A percentile compares a stretch with the other conserved stretches of the same genome.
Evolutionary conservation across 768 basidiomycete genomes (phyloP).

Genomic region (Sarcomyxa edulis): DNA sequence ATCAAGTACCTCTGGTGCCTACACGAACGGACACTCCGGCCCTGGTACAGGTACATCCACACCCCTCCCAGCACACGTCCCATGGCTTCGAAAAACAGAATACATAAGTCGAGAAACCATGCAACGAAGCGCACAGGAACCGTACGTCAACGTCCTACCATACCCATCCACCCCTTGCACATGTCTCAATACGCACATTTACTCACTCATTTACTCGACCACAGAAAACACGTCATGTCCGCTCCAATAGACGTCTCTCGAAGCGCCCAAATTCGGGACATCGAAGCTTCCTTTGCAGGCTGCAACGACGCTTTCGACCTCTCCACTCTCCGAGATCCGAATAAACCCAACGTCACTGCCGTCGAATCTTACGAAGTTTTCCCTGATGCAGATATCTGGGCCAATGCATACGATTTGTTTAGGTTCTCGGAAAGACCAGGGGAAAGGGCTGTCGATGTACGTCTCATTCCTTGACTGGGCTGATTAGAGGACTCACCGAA

Average conservation of each 20-base stretch:
- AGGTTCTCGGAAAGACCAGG: slow-evolving; percentile 82
- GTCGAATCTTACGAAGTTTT: slow-evolving; percentile 79
- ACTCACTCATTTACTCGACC: no score
- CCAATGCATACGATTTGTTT: slow-evolving; percentile 86
- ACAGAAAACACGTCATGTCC: slow-evolving; percentile 42
- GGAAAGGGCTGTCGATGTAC: slow-evolving; percentile 65
- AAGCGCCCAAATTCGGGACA: slow-evolving; percentile 68
- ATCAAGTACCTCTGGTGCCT: slow-evolving; percentile 39
- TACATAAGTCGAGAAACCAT: slow-evolving; percentile 67
- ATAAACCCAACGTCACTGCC: slow-evolving; percentile 68
- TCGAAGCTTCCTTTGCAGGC: slow-evolving; percentile 71
- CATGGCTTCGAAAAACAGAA: slow-evolving; percentile 92
- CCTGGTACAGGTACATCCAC: slow-evolving; percentile 34
- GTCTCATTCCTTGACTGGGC: no score
- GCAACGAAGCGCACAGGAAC: slow-evolving; percentile 43
- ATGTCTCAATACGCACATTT: slow-evolving; percentile 4
- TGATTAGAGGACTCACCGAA: neutral
- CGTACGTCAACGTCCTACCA: slow-evolving; percentile 33
- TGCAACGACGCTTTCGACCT: slow-evolving; percentile 60
- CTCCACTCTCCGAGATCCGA: slow-evolving; percentile 63
- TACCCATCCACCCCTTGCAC: neutral
- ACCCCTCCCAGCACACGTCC: slow-evolving; percentile 56
- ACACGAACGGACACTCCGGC: slow-evolving; percentile 31
- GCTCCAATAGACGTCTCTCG: slow-evolving; percentile 67
- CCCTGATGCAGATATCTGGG: slow-evolving; percentile 84